Conservation (phyloP, 495 filamentous ascomycete genomes). For the Aspergillus saccharolyticus region DNA sequence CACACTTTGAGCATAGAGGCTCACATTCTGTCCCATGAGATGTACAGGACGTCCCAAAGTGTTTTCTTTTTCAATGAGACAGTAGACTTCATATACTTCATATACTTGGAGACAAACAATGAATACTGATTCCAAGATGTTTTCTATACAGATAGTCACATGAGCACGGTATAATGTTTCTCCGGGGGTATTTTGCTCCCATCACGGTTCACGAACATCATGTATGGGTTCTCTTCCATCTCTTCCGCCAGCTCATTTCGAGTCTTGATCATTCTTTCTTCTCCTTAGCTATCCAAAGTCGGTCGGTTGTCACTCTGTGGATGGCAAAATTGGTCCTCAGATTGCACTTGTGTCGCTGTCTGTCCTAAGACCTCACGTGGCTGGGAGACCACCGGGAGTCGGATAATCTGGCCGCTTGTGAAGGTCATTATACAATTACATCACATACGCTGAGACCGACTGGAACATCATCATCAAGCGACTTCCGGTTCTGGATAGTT, state of each 20-base stretch:
- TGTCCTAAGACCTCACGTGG: not conserved
- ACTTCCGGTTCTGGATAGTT: not conserved
- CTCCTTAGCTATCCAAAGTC: not conserved
- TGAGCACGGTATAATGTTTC: not conserved
- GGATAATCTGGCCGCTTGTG: constrained; percentile 5
- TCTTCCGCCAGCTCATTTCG: not conserved
- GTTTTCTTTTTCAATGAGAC: no score
- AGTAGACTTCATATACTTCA: no score
- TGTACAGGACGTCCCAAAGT: no score
- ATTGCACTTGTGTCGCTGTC: not conserved
- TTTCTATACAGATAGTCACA: not conserved
- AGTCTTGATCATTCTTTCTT: not conserved
- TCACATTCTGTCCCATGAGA: no score
- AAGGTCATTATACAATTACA: not conserved
- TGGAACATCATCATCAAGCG: not conserved
- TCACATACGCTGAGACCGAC: not conserved
- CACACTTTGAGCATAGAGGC: no score
- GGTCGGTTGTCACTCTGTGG: not conserved
- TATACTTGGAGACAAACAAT: no score
- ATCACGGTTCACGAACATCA: not conserved
- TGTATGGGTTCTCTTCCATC: not conserved
- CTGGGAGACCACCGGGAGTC: not conserved
- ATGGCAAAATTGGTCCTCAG: not conserved
- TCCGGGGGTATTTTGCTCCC: constrained; percentile 1
- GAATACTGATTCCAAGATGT: no score